These are phyloP conservation scores for Phialophora tarda DNA, from an alignment of 2,329 filamentous ascomycete species.

Conservation along the genomic window DNA sequence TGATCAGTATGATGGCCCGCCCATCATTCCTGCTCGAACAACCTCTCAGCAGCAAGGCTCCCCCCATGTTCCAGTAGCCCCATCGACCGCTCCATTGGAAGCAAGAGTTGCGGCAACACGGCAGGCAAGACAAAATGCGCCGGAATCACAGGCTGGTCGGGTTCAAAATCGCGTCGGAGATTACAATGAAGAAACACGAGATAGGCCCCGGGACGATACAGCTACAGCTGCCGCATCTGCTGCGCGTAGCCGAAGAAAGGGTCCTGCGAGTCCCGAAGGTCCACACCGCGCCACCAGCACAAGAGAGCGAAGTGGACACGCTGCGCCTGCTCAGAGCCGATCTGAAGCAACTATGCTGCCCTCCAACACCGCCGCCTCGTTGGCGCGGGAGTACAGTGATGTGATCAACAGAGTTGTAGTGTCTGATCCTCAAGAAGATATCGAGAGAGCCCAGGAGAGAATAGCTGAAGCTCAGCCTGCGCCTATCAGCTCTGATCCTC, in stretches of 20 bases:
- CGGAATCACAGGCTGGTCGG: constrained; percentile 39
- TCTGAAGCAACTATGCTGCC: constrained; percentile 56
- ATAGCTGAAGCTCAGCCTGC: constrained; percentile 62
- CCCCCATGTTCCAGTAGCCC: constrained; percentile 44
- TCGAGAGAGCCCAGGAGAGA: constrained; percentile 73
- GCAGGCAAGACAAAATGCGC: constrained; percentile 46
- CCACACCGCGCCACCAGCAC: constrained; percentile 51
- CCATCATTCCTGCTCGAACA: constrained; percentile 78
- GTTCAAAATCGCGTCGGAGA: constrained; percentile 49
- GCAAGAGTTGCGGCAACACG: constrained; percentile 50
- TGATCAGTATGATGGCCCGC: constrained; percentile 64
- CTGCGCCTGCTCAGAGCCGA: constrained; percentile 43
- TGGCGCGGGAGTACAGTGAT: constrained; percentile 77
- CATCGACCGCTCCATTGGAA: constrained; percentile 45
- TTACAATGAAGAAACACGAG: constrained; percentile 52
- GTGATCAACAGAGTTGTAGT: constrained; percentile 78
- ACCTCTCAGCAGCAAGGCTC: constrained; percentile 70
- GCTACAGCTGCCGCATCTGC: constrained; percentile 44
- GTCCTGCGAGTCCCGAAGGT: constrained; percentile 54
- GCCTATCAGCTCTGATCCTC: constrained; percentile 56
- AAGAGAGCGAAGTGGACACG: constrained; percentile 48
- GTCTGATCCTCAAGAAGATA: constrained; percentile 74
- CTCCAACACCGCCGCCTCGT: constrained; percentile 62
- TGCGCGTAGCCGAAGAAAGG: constrained; percentile 55
- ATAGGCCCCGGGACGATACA: constrained; percentile 45